Evolutionary conservation across 192 early-diverging fungal genomes (phyloP).

Genomic region (Phycomyces blakesleeanus): DNA sequence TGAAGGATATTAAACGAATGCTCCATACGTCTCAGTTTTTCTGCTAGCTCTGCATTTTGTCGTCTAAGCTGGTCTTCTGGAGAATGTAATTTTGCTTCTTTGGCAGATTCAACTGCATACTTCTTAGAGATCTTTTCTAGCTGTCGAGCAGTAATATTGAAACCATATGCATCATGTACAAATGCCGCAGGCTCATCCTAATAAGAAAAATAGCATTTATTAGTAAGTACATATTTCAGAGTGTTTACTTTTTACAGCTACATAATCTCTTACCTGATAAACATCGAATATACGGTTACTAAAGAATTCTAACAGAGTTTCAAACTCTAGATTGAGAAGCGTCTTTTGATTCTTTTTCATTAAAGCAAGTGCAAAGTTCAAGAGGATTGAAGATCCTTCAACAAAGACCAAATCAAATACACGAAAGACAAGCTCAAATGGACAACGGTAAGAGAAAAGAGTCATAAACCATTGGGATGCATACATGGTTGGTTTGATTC

Average conservation of each 20-base stretch:
- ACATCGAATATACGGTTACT: slow-evolving; percentile 83
- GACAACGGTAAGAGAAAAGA: slow-evolving; percentile 96
- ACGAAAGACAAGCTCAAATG: slow-evolving; percentile 84
- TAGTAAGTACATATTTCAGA: too few relatives aligned
- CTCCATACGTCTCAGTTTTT: slow-evolving; percentile 60
- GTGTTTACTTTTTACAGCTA: too few relatives aligned
- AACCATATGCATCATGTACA: slow-evolving; percentile 74
- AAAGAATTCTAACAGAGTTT: slow-evolving; percentile 80
- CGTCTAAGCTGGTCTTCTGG: slow-evolving; percentile 54
- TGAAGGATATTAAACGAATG: slow-evolving; percentile 60
- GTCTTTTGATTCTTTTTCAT: slow-evolving; percentile 76
- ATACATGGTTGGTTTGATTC: slow-evolving; percentile 89
- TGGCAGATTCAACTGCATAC: slow-evolving; percentile 58
- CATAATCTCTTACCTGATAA: slow-evolving; percentile 77
- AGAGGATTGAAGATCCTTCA: slow-evolving; percentile 81
- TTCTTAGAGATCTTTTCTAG: slow-evolving; percentile 70
- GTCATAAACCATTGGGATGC: slow-evolving; percentile 99
- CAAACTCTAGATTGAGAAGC: slow-evolving; percentile 82
- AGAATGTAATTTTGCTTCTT: slow-evolving; percentile 62
- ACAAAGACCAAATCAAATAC: slow-evolving; percentile 92
- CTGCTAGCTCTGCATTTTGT: slow-evolving; percentile 62
- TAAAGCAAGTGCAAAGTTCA: slow-evolving; percentile 85
- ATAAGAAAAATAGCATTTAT: too few relatives aligned
- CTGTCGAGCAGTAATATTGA: slow-evolving; percentile 63
- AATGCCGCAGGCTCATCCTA: slow-evolving; percentile 68